Evolutionary conservation across 2,329 filamentous ascomycete genomes (phyloP), one percentile per base, ranked within the genome.

Genomic region (Neonectria sp.): DNA sequence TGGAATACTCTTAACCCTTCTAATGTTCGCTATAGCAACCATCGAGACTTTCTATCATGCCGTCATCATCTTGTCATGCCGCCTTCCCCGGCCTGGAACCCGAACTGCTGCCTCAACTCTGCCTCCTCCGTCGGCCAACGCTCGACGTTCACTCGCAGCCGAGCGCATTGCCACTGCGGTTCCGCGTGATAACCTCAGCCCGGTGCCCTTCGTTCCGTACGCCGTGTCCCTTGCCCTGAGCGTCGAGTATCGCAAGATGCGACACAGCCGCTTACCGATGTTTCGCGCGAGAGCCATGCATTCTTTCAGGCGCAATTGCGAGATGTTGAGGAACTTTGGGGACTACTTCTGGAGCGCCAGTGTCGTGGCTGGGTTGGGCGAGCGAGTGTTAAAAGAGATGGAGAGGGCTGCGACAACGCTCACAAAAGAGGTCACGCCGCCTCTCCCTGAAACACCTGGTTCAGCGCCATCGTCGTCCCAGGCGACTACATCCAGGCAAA

Each of bases 31-130:
- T 6, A 43, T 24, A 89, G 88, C 85, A 8, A 90, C 89, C 0
- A 83, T 91, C 7, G 89, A 91, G 70, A 85, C 88, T 1, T 85
- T 92, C 17, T 92, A 92, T 71, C 89, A 91, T 71, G 88, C 89
- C 3, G 86, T 92, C 7, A 86, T 88, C 40, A 90, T 91, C 9
- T 79, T 91, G 2, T 91, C 89, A 0, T 90, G 88, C 56, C 84
- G 89, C n/a, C 83, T 86, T 6, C 81, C 85, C 4, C 77, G 83
- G 12, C 81, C 80, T 12, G 79, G 83, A 49, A 80, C 80, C 24
- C 66, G 78, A 35, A 77, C 80, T 1, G 82, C 79, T 48, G 83
- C 80, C 37, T 81, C 79, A 29, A 86, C 80, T 6, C 83, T 81
- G 46, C 88, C 78, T 55, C 85, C 79, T 15, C 84, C 82, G 27